Evolutionary conservation across 257 asterid species (phyloP).

Genomic region (Solanum virginianum): DNA sequence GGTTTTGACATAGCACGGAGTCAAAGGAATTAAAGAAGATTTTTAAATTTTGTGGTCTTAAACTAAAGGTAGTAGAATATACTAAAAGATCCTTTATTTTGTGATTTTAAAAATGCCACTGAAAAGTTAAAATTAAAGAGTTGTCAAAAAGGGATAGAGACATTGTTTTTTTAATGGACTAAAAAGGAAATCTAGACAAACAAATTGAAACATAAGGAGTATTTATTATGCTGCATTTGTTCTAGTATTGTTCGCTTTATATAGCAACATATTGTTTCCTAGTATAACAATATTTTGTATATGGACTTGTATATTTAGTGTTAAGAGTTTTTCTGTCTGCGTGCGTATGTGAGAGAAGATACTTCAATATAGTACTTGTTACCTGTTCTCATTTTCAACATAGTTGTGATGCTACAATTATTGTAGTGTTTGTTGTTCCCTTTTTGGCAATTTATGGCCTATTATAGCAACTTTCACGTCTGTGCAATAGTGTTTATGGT

Average conservation of each 20-base stretch:
- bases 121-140: too few relatives aligned
- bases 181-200: too few relatives aligned
- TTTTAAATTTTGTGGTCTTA: too few relatives aligned
- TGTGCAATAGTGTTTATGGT: neutral
- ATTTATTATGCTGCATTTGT: neutral
- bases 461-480: neutral
- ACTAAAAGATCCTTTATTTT: too few relatives aligned
- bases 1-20: too few relatives aligned
- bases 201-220: too few relatives aligned
- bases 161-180: too few relatives aligned
- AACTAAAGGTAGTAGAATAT: too few relatives aligned
- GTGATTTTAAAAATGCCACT: too few relatives aligned
- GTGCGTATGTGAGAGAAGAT: neutral
- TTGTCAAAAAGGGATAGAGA: too few relatives aligned
- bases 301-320: neutral
- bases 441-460: neutral
- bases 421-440: neutral
- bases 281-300: neutral
- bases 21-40: too few relatives aligned
- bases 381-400: neutral
- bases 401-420: neutral
- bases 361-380: neutral
- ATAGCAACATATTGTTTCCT: neutral
- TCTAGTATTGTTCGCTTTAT: neutral
- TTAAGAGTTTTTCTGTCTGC: neutral